Evolutionary conservation across 192 early-diverging fungal species (phyloP), one percentile per base, ranked within the genome.

Genomic region (Funneliformis geosporum): DNA sequence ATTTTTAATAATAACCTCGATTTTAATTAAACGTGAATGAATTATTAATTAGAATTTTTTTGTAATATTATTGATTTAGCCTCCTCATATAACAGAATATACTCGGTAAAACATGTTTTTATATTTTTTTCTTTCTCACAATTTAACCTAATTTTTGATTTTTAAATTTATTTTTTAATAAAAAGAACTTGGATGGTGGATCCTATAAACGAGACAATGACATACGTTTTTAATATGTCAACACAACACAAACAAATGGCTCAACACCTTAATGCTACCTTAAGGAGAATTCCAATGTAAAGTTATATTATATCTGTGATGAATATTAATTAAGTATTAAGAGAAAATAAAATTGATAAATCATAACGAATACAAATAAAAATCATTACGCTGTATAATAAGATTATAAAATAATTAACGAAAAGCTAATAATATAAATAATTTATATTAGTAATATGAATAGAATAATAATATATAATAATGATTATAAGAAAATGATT

Each of bases 201-300:
- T 50, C 44, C 46, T 18, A 25, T 33, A n/a, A 38, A 28, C 25
- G 33, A 74, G 11, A 40, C 23, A 28, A 33, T 74, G 44, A 60
- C 72, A 23, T 74, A 74, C 39, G 44, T 28, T 10, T 74, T 74
- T 60, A 25, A 74, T 23, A 74, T 74, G 72, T 16, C 72, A 33
- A 74, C 72, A 38, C 9, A 23, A 27, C 14, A 44, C 16, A 74
- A 47, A 25, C 72, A 43, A 27, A 74, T 74, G 72, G 72, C 44
- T 21, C 72, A 12, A 16, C 72, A 74, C 38, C 50, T 74, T 33
- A 50, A 27, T 55, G 72, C 72, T 27, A 74, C 46, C 11, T 39
- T 74, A 60, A 14, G 28, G 18, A 74, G 33, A 55, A 25, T 74
- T 33, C 55, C 40, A 5, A 39, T 43, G 21, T 66, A 9, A 66